Evolutionary conservation across 1,284 basidiomycete genomes (phyloP).

Genomic region (Leccinum solheimii): DNA sequence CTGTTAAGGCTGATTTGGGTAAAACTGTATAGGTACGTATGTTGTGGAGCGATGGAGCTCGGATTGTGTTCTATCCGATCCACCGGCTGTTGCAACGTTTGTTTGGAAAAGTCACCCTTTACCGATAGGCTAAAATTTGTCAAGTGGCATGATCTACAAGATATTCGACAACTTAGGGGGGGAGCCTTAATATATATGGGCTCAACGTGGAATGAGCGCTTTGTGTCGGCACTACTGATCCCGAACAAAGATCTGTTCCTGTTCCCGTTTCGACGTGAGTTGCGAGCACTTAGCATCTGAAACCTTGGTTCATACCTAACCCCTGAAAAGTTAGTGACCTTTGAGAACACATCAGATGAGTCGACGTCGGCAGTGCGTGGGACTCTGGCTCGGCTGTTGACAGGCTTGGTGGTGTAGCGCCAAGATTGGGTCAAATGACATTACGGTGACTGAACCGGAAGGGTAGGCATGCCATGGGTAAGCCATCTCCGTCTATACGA

Average conservation of each 20-base stretch:
- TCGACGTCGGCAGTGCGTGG: constrained; percentile 28
- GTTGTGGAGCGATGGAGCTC: constrained; percentile 18
- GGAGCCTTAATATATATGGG: not conserved
- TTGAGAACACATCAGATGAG: not conserved
- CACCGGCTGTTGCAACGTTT: not conserved
- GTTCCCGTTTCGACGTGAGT: constrained; percentile 4
- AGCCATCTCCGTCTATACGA: constrained; percentile 18
- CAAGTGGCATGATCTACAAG: constrained; percentile 19
- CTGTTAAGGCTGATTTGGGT: not conserved
- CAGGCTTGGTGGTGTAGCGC: constrained; percentile 5
- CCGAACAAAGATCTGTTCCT: constrained; percentile 9
- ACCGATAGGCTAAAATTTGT: not conserved
- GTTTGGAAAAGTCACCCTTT: not conserved
- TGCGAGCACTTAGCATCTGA: not conserved
- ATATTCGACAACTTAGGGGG: not conserved
- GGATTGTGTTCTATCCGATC: not conserved
- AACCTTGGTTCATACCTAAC: not conserved
- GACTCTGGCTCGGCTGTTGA: constrained; percentile 23
- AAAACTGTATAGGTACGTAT: not conserved
- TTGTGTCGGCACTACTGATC: constrained; percentile 3
- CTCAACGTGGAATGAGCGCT: constrained; percentile 16
- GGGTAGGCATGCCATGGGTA: constrained; percentile 4
- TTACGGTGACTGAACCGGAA: constrained; percentile 16
- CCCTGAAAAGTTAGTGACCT: constrained; percentile 5
- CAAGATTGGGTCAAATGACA: constrained; percentile 4